Evolutionary conservation across 352 stramenopile species (phyloP).

Genomic region (Phytophthora capsici): DNA sequence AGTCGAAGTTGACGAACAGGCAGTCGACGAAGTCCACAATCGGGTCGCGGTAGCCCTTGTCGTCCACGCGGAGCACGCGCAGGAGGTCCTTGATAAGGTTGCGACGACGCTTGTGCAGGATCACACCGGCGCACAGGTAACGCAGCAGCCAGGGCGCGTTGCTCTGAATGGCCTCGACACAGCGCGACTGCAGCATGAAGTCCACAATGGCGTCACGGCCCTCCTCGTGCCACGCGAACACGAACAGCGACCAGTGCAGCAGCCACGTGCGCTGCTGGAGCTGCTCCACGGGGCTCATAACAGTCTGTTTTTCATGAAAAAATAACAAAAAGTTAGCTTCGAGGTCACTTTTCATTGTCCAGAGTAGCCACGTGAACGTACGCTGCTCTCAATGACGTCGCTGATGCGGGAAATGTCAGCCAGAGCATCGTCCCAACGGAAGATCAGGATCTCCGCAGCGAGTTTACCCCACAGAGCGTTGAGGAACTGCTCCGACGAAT

Average conservation of each 20-base stretch:
- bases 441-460: slow-evolving; percentile 96
- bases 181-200: slow-evolving; percentile 94
- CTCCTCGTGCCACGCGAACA: slow-evolving; percentile 92
- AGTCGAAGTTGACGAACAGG: slow-evolving; percentile 99
- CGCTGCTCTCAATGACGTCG: slow-evolving; percentile 93
- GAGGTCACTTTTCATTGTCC: neutral
- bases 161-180: slow-evolving; percentile 98
- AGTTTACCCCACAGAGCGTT: slow-evolving; percentile 97
- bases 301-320: slow-evolving; percentile 35
- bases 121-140: slow-evolving; percentile 97
- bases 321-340: too few species aligned
- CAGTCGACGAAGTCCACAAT: slow-evolving; percentile 97
- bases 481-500: slow-evolving; percentile 85
- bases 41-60: slow-evolving; percentile 85
- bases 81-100: slow-evolving; percentile 96
- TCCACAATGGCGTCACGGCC: slow-evolving; percentile 97
- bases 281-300: slow-evolving; percentile 90
- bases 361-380: slow-evolving; percentile 41
- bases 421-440: slow-evolving; percentile 96
- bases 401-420: slow-evolving; percentile 95
- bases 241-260: slow-evolving; percentile 98
- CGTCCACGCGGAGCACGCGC: slow-evolving; percentile 93
- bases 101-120: slow-evolving; percentile 96
- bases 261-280: slow-evolving; percentile 98
- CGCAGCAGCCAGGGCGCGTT: slow-evolving; percentile 98